phyloP scores from a whole-genome alignment of 2,329 filamentous ascomycete species.

The Penicillium sp. region DNA sequence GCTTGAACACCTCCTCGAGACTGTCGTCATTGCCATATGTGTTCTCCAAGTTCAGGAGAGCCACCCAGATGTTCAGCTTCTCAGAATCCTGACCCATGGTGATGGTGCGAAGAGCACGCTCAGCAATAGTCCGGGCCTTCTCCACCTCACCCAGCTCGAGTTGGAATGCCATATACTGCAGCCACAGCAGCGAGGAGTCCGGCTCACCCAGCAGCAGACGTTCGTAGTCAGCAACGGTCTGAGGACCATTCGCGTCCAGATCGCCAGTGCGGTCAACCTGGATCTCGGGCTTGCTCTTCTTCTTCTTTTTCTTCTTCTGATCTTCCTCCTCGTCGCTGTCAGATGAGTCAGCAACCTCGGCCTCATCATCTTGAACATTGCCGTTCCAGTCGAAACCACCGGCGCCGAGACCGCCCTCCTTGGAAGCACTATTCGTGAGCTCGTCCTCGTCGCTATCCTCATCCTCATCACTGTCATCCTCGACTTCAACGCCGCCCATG shows the following conservation, averaged over 20 bases:
- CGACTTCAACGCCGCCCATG: conserved; percentile 50
- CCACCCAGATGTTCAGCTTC: conserved; percentile 94
- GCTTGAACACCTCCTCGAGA: conserved; percentile 83
- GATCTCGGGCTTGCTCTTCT: conserved; percentile 73
- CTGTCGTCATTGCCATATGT: conserved; percentile 82
- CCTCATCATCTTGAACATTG: conserved; percentile 59
- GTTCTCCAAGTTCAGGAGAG: conserved; percentile 90
- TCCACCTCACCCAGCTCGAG: conserved; percentile 86
- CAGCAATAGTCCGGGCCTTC: conserved; percentile 84
- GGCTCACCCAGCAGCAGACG: conserved; percentile 88
- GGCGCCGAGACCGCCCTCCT: conserved; percentile 63
- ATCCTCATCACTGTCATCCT: conserved; percentile 47
- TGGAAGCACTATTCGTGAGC: conserved; percentile 41
- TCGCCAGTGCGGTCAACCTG: conserved; percentile 90
- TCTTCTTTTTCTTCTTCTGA: conserved; percentile 66
- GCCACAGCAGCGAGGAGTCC: conserved; percentile 91
- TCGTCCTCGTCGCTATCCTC: conserved; percentile 47
- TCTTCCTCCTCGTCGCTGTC: conserved; percentile 57
- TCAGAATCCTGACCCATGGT: conserved; percentile 87
- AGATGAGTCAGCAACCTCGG: conserved; percentile 39
- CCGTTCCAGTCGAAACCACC: conserved; percentile 89
- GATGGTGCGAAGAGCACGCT: conserved; percentile 88
- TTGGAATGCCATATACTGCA: conserved; percentile 98
- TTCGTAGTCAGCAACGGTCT: conserved; percentile 90
- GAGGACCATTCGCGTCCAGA: conserved; percentile 83